Percentiles rank a stretch among this genome's conserved stretches.
Evolutionary conservation across 495 filamentous ascomycete species (phyloP).

Genomic region (Penicillium canariense): DNA sequence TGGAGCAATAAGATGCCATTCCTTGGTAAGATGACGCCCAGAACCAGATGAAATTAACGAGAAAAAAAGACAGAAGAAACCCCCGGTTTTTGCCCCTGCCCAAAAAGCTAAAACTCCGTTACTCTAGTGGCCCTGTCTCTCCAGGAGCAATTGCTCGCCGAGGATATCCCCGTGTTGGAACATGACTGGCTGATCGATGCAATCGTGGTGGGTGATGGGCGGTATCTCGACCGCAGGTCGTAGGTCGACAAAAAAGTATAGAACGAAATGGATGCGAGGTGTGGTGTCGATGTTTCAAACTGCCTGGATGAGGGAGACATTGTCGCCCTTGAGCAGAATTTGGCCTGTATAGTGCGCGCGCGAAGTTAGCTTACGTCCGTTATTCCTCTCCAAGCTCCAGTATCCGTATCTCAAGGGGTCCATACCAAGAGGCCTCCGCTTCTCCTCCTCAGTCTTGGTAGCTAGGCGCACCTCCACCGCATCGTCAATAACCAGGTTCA

Average conservation of each 20-base stretch:
- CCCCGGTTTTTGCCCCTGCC: constrained; percentile 6
- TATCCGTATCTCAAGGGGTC: constrained; percentile 10
- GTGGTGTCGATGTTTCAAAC: constrained; percentile 34
- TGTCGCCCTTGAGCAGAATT: constrained; percentile 96
- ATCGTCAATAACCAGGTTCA: constrained; percentile 97
- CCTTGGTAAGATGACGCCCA: constrained; percentile 50
- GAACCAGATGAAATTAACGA: not conserved
- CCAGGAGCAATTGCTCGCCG: constrained; percentile 76
- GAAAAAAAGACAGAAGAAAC: constrained; percentile 12
- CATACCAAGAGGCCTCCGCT: constrained; percentile 76
- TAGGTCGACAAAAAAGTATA: constrained; percentile 23
- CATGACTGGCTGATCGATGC: constrained; percentile 68
- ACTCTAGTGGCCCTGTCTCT: constrained; percentile 77
- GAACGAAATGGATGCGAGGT: constrained; percentile 12
- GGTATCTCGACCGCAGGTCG: constrained; percentile 36
- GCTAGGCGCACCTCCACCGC: constrained; percentile 87
- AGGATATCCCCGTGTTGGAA: constrained; percentile 62
- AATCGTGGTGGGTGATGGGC: constrained; percentile 59
- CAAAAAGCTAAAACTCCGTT: constrained; percentile 26
- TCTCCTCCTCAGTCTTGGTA: constrained; percentile 79
- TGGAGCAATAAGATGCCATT: constrained; percentile 57
- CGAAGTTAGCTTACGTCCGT: not conserved
- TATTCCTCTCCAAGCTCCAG: not conserved
- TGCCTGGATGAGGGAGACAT: constrained; percentile 90
- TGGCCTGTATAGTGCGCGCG: constrained; percentile 61